Evolutionary conservation across 805 yeast genomes (phyloP).

Genomic region (Yarrowia sp.): DNA sequence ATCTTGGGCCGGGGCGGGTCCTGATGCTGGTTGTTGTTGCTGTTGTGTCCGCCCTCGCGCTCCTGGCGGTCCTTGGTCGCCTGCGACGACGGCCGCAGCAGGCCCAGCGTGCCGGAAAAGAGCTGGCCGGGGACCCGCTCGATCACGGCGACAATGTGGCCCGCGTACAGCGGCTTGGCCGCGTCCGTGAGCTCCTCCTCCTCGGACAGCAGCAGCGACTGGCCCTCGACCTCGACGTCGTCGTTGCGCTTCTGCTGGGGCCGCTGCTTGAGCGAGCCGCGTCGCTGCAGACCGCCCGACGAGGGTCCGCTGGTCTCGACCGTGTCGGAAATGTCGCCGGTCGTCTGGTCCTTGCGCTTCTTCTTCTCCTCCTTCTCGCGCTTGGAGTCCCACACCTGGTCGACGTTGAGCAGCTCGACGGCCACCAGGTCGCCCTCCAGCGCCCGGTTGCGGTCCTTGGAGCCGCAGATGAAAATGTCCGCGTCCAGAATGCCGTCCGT

Average conservation of each 20-base stretch:
- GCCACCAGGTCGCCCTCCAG: constrained; percentile 96
- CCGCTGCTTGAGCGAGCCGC: constrained; percentile 89
- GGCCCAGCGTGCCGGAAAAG: constrained; percentile 90
- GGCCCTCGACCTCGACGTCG: constrained; percentile 98
- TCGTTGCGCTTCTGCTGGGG: constrained; percentile 97
- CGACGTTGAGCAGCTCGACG: constrained; percentile 88
- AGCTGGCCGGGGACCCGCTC: constrained; percentile 97
- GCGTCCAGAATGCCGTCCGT: constrained; percentile 95
- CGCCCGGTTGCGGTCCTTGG: constrained; percentile 97
- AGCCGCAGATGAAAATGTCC: constrained; percentile 95
- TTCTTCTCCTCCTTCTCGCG: constrained; percentile 97
- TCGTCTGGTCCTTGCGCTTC: constrained; percentile 60
- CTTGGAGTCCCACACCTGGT: constrained; percentile 96
- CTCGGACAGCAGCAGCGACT: constrained; percentile 82
- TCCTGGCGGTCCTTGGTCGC: constrained; percentile 70
- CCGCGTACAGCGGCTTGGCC: constrained; percentile 90
- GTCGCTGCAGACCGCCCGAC: constrained; percentile 53
- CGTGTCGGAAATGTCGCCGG: constrained; percentile 30
- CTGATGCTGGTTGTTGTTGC: constrained; percentile 42
- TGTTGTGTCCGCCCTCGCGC: constrained; percentile 36
- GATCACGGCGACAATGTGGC: constrained; percentile 96
- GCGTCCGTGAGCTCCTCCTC: constrained; percentile 95
- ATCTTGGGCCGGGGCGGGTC: constrained; percentile 66
- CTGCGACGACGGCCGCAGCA: constrained; percentile 93
- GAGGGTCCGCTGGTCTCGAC: constrained; percentile 38